phyloP scores from a whole-genome alignment of 805 yeast species.

The Saccharomycopsis fibuligera region DNA sequence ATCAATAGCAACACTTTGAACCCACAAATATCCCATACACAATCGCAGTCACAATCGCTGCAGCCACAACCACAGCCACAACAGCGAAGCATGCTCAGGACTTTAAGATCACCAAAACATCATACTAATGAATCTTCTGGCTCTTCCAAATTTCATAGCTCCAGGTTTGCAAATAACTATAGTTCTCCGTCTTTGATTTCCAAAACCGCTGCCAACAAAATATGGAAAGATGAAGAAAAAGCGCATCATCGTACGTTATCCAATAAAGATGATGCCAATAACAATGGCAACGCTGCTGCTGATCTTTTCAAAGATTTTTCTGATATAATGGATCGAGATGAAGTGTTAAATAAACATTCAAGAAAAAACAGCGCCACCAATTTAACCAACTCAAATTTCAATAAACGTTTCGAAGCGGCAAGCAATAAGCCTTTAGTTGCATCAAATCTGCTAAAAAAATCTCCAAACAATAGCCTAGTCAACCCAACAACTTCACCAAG shows the following conservation, averaged over 20 bases:
- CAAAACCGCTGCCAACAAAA: conserved; percentile 26
- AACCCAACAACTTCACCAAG: too few relatives aligned
- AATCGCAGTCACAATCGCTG: too few relatives aligned
- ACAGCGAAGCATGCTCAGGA: conserved; percentile 28
- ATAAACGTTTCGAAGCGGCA: too few relatives aligned
- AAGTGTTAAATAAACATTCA: too few relatives aligned
- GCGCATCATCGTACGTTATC: background rate
- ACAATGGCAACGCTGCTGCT: background rate
- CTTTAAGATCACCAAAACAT: conserved; percentile 29
- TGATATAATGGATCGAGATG: background rate
- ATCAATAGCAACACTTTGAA: background rate
- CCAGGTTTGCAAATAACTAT: conserved; percentile 17
- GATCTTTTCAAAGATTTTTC: conserved; percentile 19
- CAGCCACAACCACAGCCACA: conserved; percentile 21
- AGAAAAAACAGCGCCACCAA: too few relatives aligned
- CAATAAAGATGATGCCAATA: background rate
- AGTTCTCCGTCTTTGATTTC: conserved; percentile 23
- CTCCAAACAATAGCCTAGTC: too few relatives aligned
- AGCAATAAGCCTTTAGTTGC: too few relatives aligned
- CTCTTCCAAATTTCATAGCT: conserved; percentile 2
- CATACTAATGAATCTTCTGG: background rate
- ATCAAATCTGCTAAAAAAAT: too few relatives aligned
- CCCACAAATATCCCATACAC: too few relatives aligned
- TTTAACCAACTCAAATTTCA: too few relatives aligned
- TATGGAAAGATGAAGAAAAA: conserved; percentile 21